phyloP scores from a whole-genome alignment of 192 early-diverging fungal genomes.

The Helicostylum pulchrum region DNA sequence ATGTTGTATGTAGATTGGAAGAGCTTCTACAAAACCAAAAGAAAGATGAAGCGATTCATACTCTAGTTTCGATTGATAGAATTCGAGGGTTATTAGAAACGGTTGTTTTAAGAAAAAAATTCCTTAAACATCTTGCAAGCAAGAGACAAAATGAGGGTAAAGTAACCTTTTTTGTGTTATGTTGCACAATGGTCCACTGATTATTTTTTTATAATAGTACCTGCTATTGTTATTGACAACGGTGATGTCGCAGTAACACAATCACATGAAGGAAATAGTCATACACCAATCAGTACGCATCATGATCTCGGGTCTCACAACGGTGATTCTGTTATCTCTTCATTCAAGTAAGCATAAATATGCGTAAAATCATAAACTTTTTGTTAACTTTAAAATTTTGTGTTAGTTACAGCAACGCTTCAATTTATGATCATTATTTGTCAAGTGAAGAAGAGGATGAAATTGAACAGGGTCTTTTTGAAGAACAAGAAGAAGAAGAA shows the following conservation, averaged over 20 bases:
- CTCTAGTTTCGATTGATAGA: slow-evolving; percentile 30
- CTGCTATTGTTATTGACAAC: slow-evolving; percentile 28
- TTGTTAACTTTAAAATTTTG: no score
- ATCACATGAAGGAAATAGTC: no score
- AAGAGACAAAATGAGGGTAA: slow-evolving; percentile 8
- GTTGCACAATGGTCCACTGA: no score
- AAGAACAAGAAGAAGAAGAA: neutral
- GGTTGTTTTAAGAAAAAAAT: slow-evolving; percentile 32
- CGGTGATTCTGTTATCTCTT: no score
- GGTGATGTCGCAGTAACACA: no score
- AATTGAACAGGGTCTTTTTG: neutral
- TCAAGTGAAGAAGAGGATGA: neutral
- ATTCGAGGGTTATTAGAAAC: slow-evolving; percentile 35
- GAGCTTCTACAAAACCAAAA: slow-evolving; percentile 37
- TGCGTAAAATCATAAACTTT: no score
- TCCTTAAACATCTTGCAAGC: slow-evolving; percentile 18
- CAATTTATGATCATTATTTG: neutral
- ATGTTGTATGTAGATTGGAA: slow-evolving; percentile 27
- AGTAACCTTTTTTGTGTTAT: no score
- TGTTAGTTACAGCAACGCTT: neutral
- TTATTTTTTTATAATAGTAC: slow-evolving; percentile 12
- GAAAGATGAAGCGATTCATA: slow-evolving; percentile 38
- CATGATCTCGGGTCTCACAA: no score
- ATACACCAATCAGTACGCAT: no score
- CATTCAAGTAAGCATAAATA: no score